Evolutionary conservation across 2,329 filamentous ascomycete genomes (phyloP), one percentile per base, ranked within the genome.

Genomic region (Xylaria sp.): DNA sequence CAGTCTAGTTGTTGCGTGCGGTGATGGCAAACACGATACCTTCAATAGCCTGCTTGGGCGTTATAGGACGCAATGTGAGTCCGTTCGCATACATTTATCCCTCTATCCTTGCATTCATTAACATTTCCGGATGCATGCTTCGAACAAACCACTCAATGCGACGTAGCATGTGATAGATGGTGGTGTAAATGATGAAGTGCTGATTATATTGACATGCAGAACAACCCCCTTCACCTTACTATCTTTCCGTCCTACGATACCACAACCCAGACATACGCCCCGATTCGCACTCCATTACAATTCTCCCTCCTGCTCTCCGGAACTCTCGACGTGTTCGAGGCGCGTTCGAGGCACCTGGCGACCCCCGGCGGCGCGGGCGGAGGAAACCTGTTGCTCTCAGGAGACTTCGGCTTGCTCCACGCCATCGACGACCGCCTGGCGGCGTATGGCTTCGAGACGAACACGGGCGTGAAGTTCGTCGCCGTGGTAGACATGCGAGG

Each of bases 381-480:
- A 1, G 59, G 61, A n/a, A 62, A 25, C 64, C 62, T 69, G 68
- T 49, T 66, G 46, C 46, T 89, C 52, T 92, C 93, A 60, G 94
- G 96, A 75, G 95, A 98, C 79, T 91, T 96, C 73, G 95, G 96
- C 36, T 88, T 98, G 13, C 87, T 99, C 60, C 95, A 98, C 82
- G 94, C 94, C 68, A 87, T 98, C 68, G 96, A 98, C 83, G 95
- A 99, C 83, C 89, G 94, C 31, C 87, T 98, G 56, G 94, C 94
- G 43, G 92, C 94, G 74, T 99, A 98, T 83, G 96, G 96, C 76
- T 98, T 93, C 89, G 89, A 98, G 81, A 98, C 96, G 66, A 98
- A 97, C 81, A 98, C 96, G 31, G 94, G 94, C 49, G 90, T 97
- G 72, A 94, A 95, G 79, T 90, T 99, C 77, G 90, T 98, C 41